phyloP scores from a whole-genome alignment of 371 early-diverging fungal genomes.

The Parasitella parasitica region DNA sequence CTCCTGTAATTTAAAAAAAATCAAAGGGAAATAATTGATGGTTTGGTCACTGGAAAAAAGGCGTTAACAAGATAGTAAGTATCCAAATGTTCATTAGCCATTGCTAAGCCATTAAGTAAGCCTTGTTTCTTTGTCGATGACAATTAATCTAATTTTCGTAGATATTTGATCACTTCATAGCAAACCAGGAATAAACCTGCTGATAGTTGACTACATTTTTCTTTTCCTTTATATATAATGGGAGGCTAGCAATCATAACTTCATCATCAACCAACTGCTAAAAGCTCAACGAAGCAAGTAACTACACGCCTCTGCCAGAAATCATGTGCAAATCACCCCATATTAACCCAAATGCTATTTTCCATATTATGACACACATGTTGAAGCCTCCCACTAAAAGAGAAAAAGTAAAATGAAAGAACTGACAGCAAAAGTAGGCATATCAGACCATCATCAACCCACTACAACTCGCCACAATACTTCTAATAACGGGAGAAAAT shows the following conservation, averaged over 20 bases:
- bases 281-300: conserved; percentile 12
- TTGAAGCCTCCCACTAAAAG: neutral
- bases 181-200: no score
- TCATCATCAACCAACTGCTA: conserved; percentile 20
- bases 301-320: neutral
- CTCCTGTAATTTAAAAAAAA: no score
- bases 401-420: neutral
- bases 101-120: no score
- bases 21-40: no score
- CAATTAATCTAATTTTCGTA: no score
- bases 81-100: no score
- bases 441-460: neutral
- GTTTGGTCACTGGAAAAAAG: no score
- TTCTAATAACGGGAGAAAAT: neutral
- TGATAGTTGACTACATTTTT: no score
- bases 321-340: neutral
- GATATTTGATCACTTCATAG: no score
- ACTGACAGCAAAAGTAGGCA: conserved; percentile 9
- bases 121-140: no score
- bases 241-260: conserved; percentile 43
- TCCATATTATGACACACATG: neutral
- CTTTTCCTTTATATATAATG: conserved; percentile 19
- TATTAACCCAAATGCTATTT: neutral
- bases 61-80: no score
- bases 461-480: neutral